These are phyloP conservation scores for Perilla frutescens DNA, from an alignment of 257 asterid species.

Conservation along the genomic window DNA sequence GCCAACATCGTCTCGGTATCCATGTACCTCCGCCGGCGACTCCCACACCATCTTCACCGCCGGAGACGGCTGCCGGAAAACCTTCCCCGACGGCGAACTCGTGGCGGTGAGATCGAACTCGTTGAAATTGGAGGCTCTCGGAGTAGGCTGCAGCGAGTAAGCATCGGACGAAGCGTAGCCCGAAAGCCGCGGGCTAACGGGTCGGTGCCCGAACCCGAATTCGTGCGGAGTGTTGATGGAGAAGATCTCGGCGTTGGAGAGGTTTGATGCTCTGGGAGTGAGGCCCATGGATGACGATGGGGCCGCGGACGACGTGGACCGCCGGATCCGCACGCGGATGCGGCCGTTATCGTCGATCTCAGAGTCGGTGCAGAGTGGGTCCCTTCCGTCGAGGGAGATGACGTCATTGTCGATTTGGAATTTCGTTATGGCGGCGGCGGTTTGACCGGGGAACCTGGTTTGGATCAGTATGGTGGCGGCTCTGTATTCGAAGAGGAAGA, in stretches of 20 bases:
- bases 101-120: conserved; percentile 47
- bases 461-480: conserved; percentile 67
- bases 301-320: conserved; percentile 63
- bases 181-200: conserved; percentile 62
- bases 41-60: conserved; percentile 51
- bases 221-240: conserved; percentile 66
- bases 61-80: conserved; percentile 56
- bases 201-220: conserved; percentile 54
- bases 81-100: conserved; percentile 48
- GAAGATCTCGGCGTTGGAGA: conserved; percentile 67
- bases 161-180: conserved; percentile 74
- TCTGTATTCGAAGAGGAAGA: conserved; percentile 76
- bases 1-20: conserved; percentile 40
- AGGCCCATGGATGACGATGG: conserved; percentile 59
- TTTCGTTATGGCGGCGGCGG: conserved; percentile 65
- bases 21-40: conserved; percentile 50
- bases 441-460: conserved; percentile 62
- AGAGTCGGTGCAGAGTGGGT: conserved; percentile 74
- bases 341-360: conserved; percentile 59
- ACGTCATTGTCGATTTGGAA: conserved; percentile 68
- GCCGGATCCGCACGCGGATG: conserved; percentile 67
- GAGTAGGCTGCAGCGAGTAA: conserved; percentile 78
- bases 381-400: conserved; percentile 75
- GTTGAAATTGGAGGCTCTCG: conserved; percentile 64
- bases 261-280: conserved; percentile 70